Evolutionary conservation across 176 grass and related monocot genomes (phyloP).

Genomic region (Hsuehochloa calcarea): DNA sequence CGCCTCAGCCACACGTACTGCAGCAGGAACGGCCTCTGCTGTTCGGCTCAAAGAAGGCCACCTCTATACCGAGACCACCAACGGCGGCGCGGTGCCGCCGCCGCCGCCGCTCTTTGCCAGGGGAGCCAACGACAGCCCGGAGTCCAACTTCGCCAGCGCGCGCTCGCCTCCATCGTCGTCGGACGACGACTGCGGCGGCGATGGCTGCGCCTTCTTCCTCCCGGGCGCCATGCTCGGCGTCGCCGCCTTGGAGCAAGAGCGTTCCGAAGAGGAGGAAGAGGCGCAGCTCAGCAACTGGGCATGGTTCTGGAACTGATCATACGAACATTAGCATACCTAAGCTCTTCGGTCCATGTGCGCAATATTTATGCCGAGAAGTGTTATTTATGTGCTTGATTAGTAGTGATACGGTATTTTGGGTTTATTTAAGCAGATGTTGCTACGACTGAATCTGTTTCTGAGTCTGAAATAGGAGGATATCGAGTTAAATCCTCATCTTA

Average conservation of each 20-base stretch:
- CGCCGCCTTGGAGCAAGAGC: neutral
- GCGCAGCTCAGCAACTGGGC: slow-evolving; percentile 23
- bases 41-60: slow-evolving; percentile 29
- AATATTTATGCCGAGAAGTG: neutral
- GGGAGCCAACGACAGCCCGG: slow-evolving; percentile 37
- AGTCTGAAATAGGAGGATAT: too few relatives aligned
- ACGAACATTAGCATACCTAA: neutral
- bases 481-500: too few relatives aligned
- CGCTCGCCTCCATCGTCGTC: slow-evolving; percentile 42
- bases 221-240: slow-evolving; percentile 15
- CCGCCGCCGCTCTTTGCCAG: slow-evolving; percentile 13
- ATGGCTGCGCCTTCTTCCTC: slow-evolving; percentile 43
- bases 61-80: slow-evolving; percentile 21
- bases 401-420: too few relatives aligned
- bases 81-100: neutral
- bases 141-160: slow-evolving; percentile 49
- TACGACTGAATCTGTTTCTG: too few relatives aligned
- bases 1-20: neutral
- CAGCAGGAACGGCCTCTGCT: neutral
- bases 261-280: neutral
- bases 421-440: too few relatives aligned
- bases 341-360: neutral
- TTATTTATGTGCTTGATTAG: neutral
- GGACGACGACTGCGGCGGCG: slow-evolving; percentile 50
- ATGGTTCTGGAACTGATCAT: slow-evolving; percentile 42